Conservation (phyloP, 208 protist genomes). For the Leishmania amazonensis region DNA sequence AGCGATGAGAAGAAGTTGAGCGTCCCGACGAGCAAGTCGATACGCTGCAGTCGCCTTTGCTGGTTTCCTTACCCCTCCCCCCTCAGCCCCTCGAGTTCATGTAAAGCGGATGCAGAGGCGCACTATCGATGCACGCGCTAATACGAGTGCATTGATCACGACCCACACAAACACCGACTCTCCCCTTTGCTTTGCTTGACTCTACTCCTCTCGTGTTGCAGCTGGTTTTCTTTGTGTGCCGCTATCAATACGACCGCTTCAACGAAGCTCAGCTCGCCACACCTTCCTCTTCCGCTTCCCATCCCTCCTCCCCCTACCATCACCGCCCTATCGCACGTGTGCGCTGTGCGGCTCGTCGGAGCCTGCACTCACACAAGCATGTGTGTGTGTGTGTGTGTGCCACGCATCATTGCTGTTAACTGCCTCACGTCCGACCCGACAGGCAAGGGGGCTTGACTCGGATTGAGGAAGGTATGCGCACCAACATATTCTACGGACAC, state of each 20-base stretch:
- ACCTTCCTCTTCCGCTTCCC: neutral
- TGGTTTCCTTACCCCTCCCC: neutral
- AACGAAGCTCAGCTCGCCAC: neutral
- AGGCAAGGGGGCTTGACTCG: neutral
- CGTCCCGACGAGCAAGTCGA: neutral
- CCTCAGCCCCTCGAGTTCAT: neutral
- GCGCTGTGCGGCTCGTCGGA: neutral
- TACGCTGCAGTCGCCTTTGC: neutral
- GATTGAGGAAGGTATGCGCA: neutral
- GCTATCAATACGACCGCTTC: neutral
- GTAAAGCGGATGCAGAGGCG: neutral
- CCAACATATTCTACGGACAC: neutral
- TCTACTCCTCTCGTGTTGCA: neutral
- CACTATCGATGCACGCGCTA: neutral
- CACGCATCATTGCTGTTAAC: neutral
- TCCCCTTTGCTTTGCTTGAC: neutral
- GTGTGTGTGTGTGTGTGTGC: neutral
- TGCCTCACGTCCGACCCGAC: neutral
- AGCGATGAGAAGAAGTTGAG: neutral
- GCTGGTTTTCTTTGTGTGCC: neutral
- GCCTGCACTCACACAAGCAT: neutral
- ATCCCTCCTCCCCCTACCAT: neutral
- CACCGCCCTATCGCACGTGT: neutral
- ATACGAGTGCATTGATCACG: neutral
- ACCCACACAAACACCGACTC: neutral